Evolutionary conservation across 176 grass and related monocot species (phyloP).

Genomic region (Poa pratensis): DNA sequence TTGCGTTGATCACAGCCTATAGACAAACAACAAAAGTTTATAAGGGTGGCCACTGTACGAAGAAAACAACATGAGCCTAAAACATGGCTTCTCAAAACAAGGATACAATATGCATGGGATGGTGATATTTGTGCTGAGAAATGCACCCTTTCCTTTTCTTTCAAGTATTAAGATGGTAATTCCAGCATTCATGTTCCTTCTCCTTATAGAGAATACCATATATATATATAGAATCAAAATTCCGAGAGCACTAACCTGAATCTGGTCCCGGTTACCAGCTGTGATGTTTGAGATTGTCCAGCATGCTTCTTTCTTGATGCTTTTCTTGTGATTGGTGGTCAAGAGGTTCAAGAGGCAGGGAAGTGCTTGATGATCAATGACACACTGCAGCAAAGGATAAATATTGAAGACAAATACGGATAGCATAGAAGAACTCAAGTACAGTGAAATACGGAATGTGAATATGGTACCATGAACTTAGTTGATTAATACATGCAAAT

Average conservation of each 20-base stretch:
- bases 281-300: conserved; percentile 98
- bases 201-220: neutral
- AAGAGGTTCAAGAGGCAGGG: conserved; percentile 85
- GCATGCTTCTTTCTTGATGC: conserved; percentile 99
- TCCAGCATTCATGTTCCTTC: neutral
- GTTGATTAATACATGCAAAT: neutral
- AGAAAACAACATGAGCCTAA: neutral
- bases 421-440: neutral
- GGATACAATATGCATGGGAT: neutral
- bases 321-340: conserved; percentile 91
- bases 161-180: neutral
- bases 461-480: neutral
- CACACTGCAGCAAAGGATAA: conserved; percentile 60
- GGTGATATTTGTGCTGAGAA: neutral
- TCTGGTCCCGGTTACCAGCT: conserved; percentile 91
- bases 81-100: neutral
- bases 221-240: neutral
- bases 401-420: neutral
- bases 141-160: neutral
- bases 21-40: conserved; percentile 23
- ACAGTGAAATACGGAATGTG: neutral
- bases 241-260: conserved; percentile 65
- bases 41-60: neutral
- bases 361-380: conserved; percentile 88
- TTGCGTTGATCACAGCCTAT: conserved; percentile 68